These are phyloP conservation scores for Penicillium expansum DNA, from an alignment of 2,329 filamentous ascomycete species.

Conservation along the genomic window DNA sequence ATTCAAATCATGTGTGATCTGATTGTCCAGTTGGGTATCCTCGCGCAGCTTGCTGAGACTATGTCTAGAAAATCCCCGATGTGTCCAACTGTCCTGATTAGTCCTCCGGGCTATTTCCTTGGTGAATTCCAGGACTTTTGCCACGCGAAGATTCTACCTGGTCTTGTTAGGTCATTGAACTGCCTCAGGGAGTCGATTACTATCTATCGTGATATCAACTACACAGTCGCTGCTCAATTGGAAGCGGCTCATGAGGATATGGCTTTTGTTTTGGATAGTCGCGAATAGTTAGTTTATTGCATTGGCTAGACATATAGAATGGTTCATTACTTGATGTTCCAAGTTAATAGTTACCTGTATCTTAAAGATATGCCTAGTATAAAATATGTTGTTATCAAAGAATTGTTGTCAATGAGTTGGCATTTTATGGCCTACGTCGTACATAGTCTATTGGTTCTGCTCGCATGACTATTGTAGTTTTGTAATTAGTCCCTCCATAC, in stretches of 20 bases:
- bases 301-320: background rate
- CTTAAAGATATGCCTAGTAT: background rate
- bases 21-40: background rate
- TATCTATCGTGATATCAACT: background rate
- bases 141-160: background rate
- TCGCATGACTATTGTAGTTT: background rate
- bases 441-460: background rate
- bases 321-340: rapidly evolving
- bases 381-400: background rate
- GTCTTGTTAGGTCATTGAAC: background rate
- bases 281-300: background rate
- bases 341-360: background rate
- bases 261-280: background rate
- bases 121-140: background rate
- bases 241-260: background rate
- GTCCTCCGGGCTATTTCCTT: background rate
- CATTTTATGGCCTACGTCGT: background rate
- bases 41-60: background rate
- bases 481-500: background rate
- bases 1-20: background rate
- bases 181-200: background rate
- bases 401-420: background rate
- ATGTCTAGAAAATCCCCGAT: background rate
- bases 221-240: background rate
- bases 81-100: conserved; percentile 1